Percentiles rank a stretch among this genome's conserved stretches.
phyloP scores from a whole-genome alignment of 2,329 filamentous ascomycete genomes.

The Stemphylium vesicarium region DNA sequence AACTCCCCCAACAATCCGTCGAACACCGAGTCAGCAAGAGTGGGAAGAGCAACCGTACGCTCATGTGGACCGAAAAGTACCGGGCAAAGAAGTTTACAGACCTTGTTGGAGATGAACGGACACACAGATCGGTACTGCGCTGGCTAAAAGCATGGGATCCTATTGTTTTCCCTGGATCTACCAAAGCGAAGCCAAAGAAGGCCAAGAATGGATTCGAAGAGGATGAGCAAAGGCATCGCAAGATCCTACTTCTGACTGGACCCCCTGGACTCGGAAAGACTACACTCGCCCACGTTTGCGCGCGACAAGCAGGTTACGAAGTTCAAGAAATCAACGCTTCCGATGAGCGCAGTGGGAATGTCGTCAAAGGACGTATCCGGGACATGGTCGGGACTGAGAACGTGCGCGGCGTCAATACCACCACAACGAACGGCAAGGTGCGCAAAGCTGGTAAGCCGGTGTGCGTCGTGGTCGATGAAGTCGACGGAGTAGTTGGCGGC shows the following conservation, averaged over 20 bases:
- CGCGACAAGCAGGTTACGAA: slow-evolving; percentile 92
- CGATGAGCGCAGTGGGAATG: slow-evolving; percentile 86
- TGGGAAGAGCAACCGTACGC: slow-evolving; percentile 50
- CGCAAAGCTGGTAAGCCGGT: slow-evolving; percentile 82
- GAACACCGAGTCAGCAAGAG: slow-evolving; percentile 42
- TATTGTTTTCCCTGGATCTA: slow-evolving; percentile 83
- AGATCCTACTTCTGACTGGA: slow-evolving; percentile 88
- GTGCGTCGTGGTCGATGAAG: slow-evolving; percentile 94
- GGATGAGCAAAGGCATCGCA: slow-evolving; percentile 79
- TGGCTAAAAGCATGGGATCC: slow-evolving; percentile 97
- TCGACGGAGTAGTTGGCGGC: slow-evolving; percentile 88
- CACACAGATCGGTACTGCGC: slow-evolving; percentile 84
- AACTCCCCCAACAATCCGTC: slow-evolving; percentile 45
- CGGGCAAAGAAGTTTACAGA: slow-evolving; percentile 90
- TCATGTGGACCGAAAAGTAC: slow-evolving; percentile 98
- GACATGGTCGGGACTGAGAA: slow-evolving; percentile 95
- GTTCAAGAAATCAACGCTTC: slow-evolving; percentile 98
- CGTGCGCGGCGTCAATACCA: slow-evolving; percentile 73
- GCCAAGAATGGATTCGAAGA: slow-evolving; percentile 58
- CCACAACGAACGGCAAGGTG: slow-evolving; percentile 60
- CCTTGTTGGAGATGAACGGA: slow-evolving; percentile 91
- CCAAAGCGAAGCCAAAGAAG: slow-evolving; percentile 61
- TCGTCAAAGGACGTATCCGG: slow-evolving; percentile 88
- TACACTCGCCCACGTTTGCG: slow-evolving; percentile 94
- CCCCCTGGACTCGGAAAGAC: slow-evolving; percentile 96